Evolutionary conservation across 1,284 basidiomycete genomes (phyloP), one percentile per base, ranked within the genome.

Genomic region (Irpex sp.): DNA sequence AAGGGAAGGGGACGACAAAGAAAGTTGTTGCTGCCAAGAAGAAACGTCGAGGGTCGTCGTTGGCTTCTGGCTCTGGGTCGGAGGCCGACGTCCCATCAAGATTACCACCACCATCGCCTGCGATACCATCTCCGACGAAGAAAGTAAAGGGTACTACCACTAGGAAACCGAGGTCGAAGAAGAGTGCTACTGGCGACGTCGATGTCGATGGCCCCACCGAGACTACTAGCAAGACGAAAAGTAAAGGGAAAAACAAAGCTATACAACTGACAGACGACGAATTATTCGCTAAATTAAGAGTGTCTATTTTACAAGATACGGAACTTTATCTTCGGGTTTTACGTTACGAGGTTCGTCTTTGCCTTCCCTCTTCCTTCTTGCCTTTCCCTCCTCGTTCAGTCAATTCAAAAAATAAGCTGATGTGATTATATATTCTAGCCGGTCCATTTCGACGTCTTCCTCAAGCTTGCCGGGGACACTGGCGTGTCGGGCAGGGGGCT

Each of bases 381-480:
- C 9, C 44, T 26, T 26, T 26, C 26, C 21, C 21, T 26, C 3
- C 21, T 26, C 21, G 3, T 40, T 40, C 38, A 9, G 38, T 8
- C 2, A 15, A 40, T 40, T 40, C 6, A 51, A 51, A n/a, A 15
- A 19, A 17, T 15, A 9, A 13, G 19, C 49, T 52, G 49, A 52
- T 26, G 31, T 1, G 4, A 26, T 17, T 62, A 58, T 21, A 40
- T 54, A 17, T 37, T 4, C 13, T 67, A 90, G 88, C 88, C 88
- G 5, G 77, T 90, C 58, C 78, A 82, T 66, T 82, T 89, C 62
- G 80, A 85, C 65, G 73, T 81, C 3, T 87, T 90, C 68, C 60
- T 84, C 62, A 68, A 77, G 38, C 74, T 78, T 47, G 76, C 75
- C 4, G 63, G 67, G 4, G 69, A 68, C 17, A 59, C 71, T 8